phyloP scores from a whole-genome alignment of 768 basidiomycete species.

The Termitomyces sp. region DNA sequence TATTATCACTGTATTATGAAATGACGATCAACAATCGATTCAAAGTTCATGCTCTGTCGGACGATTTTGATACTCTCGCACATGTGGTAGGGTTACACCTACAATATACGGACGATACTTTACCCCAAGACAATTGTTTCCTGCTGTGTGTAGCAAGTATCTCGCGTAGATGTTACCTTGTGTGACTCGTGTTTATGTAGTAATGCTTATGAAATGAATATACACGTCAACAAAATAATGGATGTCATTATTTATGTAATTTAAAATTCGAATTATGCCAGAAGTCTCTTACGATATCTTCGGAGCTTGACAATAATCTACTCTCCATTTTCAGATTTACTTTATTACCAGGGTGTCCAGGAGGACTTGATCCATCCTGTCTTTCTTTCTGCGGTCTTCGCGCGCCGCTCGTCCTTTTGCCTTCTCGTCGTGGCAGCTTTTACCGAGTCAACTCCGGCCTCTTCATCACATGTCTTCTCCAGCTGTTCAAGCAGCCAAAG shows the following conservation, averaged over 20 bases:
- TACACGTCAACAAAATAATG: no score
- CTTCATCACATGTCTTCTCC: slow-evolving; percentile 43
- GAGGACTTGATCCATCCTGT: slow-evolving; percentile 1
- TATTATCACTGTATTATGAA: slow-evolving; percentile 8
- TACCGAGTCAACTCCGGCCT: slow-evolving; percentile 1
- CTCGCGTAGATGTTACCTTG: no score
- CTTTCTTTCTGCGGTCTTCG: not conserved
- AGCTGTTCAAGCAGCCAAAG: slow-evolving; percentile 55
- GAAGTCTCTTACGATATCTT: not conserved
- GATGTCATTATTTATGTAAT: no score
- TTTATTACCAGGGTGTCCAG: not conserved
- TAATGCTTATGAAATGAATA: not conserved
- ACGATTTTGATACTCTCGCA: not conserved
- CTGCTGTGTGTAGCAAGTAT: not conserved
- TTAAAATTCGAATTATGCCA: no score
- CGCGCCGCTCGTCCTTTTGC: not conserved
- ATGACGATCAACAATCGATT: not conserved
- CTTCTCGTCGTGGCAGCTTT: not conserved
- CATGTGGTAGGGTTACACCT: no score
- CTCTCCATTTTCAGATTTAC: not conserved
- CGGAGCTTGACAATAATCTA: slow-evolving; percentile 7
- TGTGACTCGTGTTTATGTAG: not conserved
- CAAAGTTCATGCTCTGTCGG: not conserved
- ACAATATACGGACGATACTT: not conserved
- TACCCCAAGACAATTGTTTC: not conserved